phyloP scores from a whole-genome alignment of 2,329 filamentous ascomycete species.

The Sclerotinia subarctica region DNA sequence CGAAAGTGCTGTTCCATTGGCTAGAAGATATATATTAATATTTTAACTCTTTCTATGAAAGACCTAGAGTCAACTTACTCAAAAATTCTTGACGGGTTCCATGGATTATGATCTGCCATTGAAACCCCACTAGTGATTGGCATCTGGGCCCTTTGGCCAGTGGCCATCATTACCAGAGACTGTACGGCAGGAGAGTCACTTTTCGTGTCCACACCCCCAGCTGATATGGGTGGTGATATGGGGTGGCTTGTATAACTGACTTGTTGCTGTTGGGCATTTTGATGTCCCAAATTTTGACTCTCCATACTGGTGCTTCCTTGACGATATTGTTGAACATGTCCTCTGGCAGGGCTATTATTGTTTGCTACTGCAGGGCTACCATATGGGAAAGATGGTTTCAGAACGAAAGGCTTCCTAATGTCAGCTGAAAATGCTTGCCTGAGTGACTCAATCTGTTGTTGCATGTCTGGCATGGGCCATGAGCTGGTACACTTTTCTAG shows the following conservation, averaged over 20 bases:
- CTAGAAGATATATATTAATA: constrained; percentile 47
- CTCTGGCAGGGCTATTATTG: constrained; percentile 31
- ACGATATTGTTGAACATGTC: constrained; percentile 32
- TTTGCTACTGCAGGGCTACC: constrained; percentile 59
- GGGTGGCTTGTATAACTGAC: constrained; percentile 69
- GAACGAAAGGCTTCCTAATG: constrained; percentile 76
- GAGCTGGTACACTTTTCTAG: constrained; percentile 78
- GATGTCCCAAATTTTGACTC: constrained; percentile 50
- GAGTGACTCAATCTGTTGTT: constrained; percentile 83
- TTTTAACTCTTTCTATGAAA: neutral
- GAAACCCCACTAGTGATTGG: constrained; percentile 36
- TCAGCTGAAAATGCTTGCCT: constrained; percentile 90
- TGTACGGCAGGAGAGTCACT: constrained; percentile 71
- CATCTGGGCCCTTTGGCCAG: constrained; percentile 48
- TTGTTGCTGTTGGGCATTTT: constrained; percentile 48
- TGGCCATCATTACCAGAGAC: constrained; percentile 69
- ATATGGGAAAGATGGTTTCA: constrained; percentile 85
- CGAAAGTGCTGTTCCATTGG: constrained; percentile 94
- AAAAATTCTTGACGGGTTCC: constrained; percentile 87
- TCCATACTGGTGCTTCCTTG: constrained; percentile 36
- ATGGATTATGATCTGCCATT: constrained; percentile 61
- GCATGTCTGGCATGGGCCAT: constrained; percentile 87
- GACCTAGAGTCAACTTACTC: constrained; percentile 60
- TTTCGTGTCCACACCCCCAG: constrained; percentile 68
- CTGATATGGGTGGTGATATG: constrained; percentile 77